Evolutionary conservation across 306 rosid genomes (phyloP).

Genomic region (Rosa persica): DNA sequence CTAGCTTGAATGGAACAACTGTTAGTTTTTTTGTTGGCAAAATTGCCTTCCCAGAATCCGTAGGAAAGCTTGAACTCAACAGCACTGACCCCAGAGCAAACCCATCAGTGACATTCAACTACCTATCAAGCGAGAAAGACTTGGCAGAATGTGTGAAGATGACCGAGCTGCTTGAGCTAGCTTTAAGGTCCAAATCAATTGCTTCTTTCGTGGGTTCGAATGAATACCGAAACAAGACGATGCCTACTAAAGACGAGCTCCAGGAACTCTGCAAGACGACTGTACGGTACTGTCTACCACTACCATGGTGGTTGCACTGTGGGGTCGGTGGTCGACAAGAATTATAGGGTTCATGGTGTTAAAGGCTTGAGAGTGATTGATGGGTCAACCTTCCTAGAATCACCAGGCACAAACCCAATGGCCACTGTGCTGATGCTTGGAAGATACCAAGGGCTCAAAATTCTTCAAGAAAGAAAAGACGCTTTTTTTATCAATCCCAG

Average conservation of each 20-base stretch:
- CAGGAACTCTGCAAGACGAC: slow-evolving; percentile 49
- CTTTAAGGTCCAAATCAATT: slow-evolving; percentile 52
- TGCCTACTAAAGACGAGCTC: slow-evolving; percentile 32
- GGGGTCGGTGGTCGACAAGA: slow-evolving; percentile 57
- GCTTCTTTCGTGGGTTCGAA: slow-evolving; percentile 42
- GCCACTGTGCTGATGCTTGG: slow-evolving; percentile 72
- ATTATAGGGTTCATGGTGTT: slow-evolving; percentile 52
- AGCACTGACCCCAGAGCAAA: slow-evolving; percentile 61
- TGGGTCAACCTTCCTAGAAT: slow-evolving; percentile 62
- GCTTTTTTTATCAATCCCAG: too few relatives aligned
- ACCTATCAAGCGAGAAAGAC: slow-evolving; percentile 48
- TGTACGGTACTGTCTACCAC: slow-evolving; percentile 64
- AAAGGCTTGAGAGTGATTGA: slow-evolving; percentile 55
- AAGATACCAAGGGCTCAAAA: slow-evolving; percentile 67
- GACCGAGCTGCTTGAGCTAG: slow-evolving; percentile 28
- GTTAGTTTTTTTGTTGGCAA: slow-evolving; percentile 38
- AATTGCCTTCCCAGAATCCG: slow-evolving; percentile 51
- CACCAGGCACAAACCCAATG: slow-evolving; percentile 82
- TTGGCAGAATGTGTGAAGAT: slow-evolving; percentile 46
- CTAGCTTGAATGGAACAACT: slow-evolving; percentile 47
- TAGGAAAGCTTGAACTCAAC: slow-evolving; percentile 50
- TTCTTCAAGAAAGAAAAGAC: slow-evolving; percentile 12
- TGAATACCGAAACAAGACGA: slow-evolving; percentile 25
- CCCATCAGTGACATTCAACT: slow-evolving; percentile 70
- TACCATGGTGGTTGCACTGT: slow-evolving; percentile 69